Evolutionary conservation across 768 basidiomycete species (phyloP).

Genomic region (Tremella yokohamensis): DNA sequence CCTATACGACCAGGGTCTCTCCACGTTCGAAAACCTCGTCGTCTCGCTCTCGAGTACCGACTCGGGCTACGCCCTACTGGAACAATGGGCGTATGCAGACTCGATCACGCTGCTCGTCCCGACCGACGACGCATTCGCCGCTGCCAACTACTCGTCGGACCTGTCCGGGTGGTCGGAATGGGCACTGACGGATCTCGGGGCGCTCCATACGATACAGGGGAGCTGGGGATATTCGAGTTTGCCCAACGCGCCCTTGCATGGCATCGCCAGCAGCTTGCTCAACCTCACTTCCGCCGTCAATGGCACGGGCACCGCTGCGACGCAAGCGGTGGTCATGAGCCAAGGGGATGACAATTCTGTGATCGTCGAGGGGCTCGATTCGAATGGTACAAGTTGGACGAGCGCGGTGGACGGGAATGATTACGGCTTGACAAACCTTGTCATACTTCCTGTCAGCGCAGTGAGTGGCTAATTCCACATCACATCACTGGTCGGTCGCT

Average conservation of each 20-base stretch:
- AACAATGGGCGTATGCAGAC: conserved; percentile 12
- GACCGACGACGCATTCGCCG: conserved; percentile 35
- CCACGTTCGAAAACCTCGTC: conserved; percentile 37
- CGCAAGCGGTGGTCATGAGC: conserved; percentile 20
- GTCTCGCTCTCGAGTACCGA: conserved; percentile 24
- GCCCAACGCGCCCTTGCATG: conserved; percentile 8
- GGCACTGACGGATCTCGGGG: conserved; percentile 20
- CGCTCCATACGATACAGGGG: conserved; percentile 27
- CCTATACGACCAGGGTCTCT: conserved; percentile 37
- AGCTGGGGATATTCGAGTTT: conserved; percentile 15
- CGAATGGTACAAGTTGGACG: conserved; percentile 30
- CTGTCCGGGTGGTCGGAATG: conserved; percentile 14
- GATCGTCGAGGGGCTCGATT: conserved; percentile 14
- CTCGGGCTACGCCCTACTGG: conserved; percentile 29
- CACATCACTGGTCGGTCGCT: not conserved
- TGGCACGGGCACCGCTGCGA: conserved; percentile 6
- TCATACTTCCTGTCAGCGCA: conserved; percentile 35
- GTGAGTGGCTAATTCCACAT: conserved; percentile 16
- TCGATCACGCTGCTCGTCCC: conserved; percentile 32
- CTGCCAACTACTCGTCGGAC: conserved; percentile 25
- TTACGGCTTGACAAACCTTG: conserved; percentile 22
- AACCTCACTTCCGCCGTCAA: conserved; percentile 5
- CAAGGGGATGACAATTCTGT: conserved; percentile 17
- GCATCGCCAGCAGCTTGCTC: conserved; percentile 13
- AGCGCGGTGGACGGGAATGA: conserved; percentile 17